Evolutionary conservation across 345 rosid species (phyloP).

Genomic region (Limnanthes douglasii): DNA sequence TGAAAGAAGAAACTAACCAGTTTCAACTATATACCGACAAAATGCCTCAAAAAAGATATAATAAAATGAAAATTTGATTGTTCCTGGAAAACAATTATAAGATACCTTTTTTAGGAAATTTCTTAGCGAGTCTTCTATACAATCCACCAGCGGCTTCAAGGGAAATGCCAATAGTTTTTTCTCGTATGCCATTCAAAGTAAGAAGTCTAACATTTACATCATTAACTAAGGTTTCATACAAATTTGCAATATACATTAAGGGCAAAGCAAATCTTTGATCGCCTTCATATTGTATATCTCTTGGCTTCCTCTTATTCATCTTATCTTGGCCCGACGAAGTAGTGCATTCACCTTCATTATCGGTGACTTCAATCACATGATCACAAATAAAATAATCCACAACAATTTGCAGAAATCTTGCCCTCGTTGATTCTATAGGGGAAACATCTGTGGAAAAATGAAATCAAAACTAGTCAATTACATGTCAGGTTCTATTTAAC

Average conservation of each 20-base stretch:
- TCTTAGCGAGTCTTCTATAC: constrained; percentile 69
- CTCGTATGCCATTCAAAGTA: constrained; percentile 65
- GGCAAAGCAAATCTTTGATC: constrained; percentile 64
- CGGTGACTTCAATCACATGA: constrained; percentile 46
- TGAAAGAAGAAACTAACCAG: no score
- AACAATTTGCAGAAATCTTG: constrained; percentile 60
- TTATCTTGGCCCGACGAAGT: constrained; percentile 32
- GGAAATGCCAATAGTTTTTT: constrained; percentile 74
- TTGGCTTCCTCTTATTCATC: constrained; percentile 55
- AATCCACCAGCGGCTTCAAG: constrained; percentile 97
- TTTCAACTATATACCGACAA: no score
- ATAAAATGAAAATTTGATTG: no score
- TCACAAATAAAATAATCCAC: constrained; percentile 58
- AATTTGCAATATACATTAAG: constrained; percentile 83
- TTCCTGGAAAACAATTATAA: neutral
- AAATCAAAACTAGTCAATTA: constrained; percentile 6
- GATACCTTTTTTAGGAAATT: constrained; percentile 84
- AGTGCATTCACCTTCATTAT: constrained; percentile 30
- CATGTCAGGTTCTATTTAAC: no score
- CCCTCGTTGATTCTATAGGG: constrained; percentile 75
- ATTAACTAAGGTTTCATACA: constrained; percentile 65
- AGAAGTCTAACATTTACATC: constrained; percentile 67
- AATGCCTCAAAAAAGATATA: no score
- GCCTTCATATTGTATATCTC: constrained; percentile 68
- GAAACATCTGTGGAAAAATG: constrained; percentile 41